Conservation (phyloP, 108 stramenopile genomes). For the Cylindrotheca fusiformis region DNA sequence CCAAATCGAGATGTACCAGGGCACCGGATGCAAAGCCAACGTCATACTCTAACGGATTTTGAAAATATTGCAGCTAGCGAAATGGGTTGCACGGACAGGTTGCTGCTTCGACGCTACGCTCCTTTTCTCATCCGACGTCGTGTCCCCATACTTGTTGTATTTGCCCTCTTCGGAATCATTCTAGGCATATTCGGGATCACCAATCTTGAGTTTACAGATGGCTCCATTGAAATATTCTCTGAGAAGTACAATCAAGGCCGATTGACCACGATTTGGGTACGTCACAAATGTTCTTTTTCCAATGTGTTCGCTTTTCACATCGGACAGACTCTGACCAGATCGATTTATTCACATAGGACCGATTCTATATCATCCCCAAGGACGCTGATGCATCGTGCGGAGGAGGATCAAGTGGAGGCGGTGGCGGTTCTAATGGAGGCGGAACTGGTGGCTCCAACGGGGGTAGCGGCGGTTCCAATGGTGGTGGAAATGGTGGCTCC, state of each 20-base stretch:
- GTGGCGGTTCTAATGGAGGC: not conserved
- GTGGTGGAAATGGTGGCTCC: not conserved
- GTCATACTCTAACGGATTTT: no score
- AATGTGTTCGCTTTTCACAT: not conserved
- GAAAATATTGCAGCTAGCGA: constrained; percentile 12
- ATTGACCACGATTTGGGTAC: constrained; percentile 1
- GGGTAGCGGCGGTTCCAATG: not conserved
- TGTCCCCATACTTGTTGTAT: not conserved
- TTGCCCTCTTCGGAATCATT: not conserved
- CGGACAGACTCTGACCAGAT: not conserved
- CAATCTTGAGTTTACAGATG: constrained; percentile 6
- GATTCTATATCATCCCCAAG: not conserved
- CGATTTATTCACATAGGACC: no score
- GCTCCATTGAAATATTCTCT: constrained; percentile 8
- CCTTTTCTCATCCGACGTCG: not conserved
- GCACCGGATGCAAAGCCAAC: no score
- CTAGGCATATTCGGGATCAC: constrained; percentile 4
- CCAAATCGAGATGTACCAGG: constrained; percentile 6
- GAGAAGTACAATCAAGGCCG: constrained; percentile 12
- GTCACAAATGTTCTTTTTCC: not conserved
- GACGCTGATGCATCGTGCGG: not conserved
- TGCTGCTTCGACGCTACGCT: not conserved
- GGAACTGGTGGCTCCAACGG: not conserved
- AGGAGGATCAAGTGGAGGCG: not conserved
- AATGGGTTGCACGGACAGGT: not conserved